Evolutionary conservation across 768 basidiomycete genomes (phyloP).

Genomic region (Rhizopogon vulgaris): DNA sequence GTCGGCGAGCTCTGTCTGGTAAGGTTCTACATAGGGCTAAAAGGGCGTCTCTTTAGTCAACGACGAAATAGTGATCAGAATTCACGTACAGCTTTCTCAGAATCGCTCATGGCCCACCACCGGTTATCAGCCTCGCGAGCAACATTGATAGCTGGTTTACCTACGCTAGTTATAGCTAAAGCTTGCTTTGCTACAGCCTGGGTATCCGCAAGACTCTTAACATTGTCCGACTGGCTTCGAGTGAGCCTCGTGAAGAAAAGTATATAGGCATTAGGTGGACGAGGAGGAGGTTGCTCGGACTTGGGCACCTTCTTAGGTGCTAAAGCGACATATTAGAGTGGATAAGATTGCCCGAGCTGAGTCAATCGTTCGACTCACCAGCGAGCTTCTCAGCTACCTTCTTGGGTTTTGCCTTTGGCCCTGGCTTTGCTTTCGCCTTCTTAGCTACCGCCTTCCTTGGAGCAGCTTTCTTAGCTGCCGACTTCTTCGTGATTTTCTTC

Average conservation of each 20-base stretch:
- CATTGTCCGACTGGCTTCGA: not conserved
- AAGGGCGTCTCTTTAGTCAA: not conserved
- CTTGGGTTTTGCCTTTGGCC: conserved; percentile 8
- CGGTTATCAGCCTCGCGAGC: conserved; percentile 13
- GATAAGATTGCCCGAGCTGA: not conserved
- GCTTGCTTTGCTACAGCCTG: conserved; percentile 15
- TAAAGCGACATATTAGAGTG: not conserved
- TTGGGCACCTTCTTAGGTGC: conserved; percentile 10
- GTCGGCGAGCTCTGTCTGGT: not conserved
- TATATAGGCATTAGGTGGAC: conserved; percentile 18
- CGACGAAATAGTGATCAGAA: not conserved
- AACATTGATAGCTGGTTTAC: conserved; percentile 1
- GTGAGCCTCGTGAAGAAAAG: conserved; percentile 18
- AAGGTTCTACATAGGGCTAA: conserved; percentile 7
- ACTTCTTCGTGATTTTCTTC: conserved; percentile 6
- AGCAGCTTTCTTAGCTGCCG: not conserved
- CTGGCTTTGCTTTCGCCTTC: conserved; percentile 8
- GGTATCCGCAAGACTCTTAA: not conserved
- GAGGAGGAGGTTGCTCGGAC: conserved; percentile 21
- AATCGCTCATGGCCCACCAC: conserved; percentile 26
- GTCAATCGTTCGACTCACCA: conserved; percentile 10
- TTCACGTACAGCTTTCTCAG: conserved; percentile 26
- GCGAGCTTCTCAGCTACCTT: conserved; percentile 2
- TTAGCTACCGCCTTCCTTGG: conserved; percentile 3
- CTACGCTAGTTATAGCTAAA: conserved; percentile 4